These are phyloP conservation scores for Pseudomassariella vexata DNA, from an alignment of 2,329 filamentous ascomycete genomes.

Conservation along the genomic window DNA sequence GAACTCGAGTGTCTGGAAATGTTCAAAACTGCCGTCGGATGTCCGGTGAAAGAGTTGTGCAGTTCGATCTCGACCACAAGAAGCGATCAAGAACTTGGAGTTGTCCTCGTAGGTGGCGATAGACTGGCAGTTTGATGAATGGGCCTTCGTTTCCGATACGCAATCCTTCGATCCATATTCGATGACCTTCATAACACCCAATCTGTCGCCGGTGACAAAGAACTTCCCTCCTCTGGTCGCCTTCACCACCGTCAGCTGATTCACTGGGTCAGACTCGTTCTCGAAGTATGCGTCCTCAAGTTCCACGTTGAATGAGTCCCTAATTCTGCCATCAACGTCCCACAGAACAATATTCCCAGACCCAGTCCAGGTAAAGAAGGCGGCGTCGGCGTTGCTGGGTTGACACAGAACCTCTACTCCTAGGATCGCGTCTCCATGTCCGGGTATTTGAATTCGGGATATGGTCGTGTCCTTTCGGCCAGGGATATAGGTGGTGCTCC, in stretches of 20 bases:
- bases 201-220: slow-evolving; percentile 78
- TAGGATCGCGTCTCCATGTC: slow-evolving; percentile 59
- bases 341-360: slow-evolving; percentile 79
- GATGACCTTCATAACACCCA: slow-evolving; percentile 72
- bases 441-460: slow-evolving; percentile 52
- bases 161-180: slow-evolving; percentile 57
- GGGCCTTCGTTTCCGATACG: slow-evolving; percentile 72
- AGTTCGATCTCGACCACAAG: slow-evolving; percentile 83
- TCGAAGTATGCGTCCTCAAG: slow-evolving; percentile 56
- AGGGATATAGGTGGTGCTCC: slow-evolving; percentile 40
- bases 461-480: slow-evolving; percentile 29
- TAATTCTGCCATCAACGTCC: slow-evolving; percentile 66
- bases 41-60: slow-evolving; percentile 76
- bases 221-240: slow-evolving; percentile 57
- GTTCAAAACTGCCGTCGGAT: slow-evolving; percentile 54
- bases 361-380: slow-evolving; percentile 86
- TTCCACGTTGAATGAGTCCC: slow-evolving; percentile 57
- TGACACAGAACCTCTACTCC: slow-evolving; percentile 64
- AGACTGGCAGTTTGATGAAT: slow-evolving; percentile 78
- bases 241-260: slow-evolving; percentile 55
- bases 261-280: slow-evolving; percentile 45
- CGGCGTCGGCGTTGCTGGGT: slow-evolving; percentile 56
- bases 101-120: slow-evolving; percentile 66
- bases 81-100: slow-evolving; percentile 64
- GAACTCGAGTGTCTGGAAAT: slow-evolving; percentile 92